Evolutionary conservation across 2,329 filamentous ascomycete species (phyloP).

Genomic region (Pestalotiopsis sp.): DNA sequence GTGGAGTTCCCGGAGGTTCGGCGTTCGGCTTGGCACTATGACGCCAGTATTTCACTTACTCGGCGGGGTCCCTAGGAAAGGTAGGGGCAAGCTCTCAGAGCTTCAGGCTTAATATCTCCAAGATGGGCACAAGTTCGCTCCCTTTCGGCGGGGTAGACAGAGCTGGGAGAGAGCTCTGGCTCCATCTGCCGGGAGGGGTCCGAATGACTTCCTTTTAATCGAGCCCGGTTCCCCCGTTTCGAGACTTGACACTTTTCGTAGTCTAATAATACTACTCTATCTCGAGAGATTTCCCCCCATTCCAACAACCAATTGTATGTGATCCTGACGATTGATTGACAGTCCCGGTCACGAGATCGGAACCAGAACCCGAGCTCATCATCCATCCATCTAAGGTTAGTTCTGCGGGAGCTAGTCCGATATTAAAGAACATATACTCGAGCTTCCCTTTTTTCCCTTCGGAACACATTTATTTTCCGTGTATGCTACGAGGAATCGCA

Average conservation of each 20-base stretch:
- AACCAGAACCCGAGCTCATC: not conserved
- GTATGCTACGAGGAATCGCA: not conserved
- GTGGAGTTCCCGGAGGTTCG: conserved; percentile 2
- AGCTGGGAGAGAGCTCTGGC: not conserved
- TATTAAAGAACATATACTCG: not conserved
- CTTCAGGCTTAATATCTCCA: conserved; percentile 5
- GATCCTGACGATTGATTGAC: not conserved
- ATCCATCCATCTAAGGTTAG: not conserved
- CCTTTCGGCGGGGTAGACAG: not conserved
- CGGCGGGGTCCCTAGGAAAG: not conserved
- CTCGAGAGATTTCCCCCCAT: not conserved
- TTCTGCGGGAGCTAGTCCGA: not conserved
- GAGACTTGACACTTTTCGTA: not conserved
- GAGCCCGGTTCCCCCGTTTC: not conserved
- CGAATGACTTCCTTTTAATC: not conserved
- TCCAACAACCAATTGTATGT: not conserved
- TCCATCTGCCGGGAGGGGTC: conserved; percentile 9
- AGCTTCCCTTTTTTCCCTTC: not conserved
- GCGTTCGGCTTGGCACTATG: conserved; percentile 9
- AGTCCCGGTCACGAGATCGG: not conserved
- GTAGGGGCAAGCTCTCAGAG: not conserved
- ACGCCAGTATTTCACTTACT: conserved; percentile 3
- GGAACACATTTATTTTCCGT: not conserved
- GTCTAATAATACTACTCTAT: not conserved
- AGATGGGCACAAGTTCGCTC: not conserved